Conservation (phyloP, 805 yeast genomes). For the Metschnikowia shivogae region DNA sequence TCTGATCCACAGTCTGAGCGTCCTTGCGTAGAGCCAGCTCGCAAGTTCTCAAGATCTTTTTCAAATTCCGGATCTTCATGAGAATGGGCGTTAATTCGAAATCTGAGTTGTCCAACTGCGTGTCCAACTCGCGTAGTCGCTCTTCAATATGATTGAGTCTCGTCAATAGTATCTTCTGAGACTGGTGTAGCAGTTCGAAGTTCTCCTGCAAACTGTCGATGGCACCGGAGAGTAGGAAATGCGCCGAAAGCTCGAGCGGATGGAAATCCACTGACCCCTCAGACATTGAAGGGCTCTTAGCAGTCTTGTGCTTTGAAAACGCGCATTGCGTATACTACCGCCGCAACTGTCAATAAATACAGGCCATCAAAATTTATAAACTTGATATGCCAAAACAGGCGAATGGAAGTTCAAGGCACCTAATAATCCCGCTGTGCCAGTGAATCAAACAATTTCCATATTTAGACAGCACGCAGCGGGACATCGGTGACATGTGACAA, state of each 20-base stretch:
- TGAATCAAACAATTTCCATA: background rate
- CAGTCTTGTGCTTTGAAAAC: too few species aligned
- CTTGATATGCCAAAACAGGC: too few species aligned
- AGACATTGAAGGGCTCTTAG: background rate
- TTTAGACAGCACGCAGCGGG: background rate
- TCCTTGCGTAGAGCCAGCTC: constrained; percentile 31
- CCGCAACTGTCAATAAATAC: too few species aligned
- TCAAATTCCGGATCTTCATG: constrained; percentile 25
- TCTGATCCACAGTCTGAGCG: constrained; percentile 29
- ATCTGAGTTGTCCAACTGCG: constrained; percentile 18
- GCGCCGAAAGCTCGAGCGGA: constrained; percentile 58
- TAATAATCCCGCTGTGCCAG: background rate
- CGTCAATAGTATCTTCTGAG: constrained; percentile 51
- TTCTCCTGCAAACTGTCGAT: constrained; percentile 48
- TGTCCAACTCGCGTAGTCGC: constrained; percentile 25
- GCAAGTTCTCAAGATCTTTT: constrained; percentile 27
- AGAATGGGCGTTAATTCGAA: constrained; percentile 20
- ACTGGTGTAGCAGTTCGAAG: constrained; percentile 50
- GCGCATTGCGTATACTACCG: too few species aligned
- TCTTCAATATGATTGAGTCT: constrained; percentile 43
- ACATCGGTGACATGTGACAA: background rate
- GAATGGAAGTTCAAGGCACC: too few species aligned
- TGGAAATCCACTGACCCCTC: constrained; percentile 38
- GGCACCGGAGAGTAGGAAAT: constrained; percentile 50
- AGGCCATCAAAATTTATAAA: too few species aligned